Evolutionary conservation across 176 grass and related monocot genomes (phyloP).

Genomic region (Phyllostachys edulis): DNA sequence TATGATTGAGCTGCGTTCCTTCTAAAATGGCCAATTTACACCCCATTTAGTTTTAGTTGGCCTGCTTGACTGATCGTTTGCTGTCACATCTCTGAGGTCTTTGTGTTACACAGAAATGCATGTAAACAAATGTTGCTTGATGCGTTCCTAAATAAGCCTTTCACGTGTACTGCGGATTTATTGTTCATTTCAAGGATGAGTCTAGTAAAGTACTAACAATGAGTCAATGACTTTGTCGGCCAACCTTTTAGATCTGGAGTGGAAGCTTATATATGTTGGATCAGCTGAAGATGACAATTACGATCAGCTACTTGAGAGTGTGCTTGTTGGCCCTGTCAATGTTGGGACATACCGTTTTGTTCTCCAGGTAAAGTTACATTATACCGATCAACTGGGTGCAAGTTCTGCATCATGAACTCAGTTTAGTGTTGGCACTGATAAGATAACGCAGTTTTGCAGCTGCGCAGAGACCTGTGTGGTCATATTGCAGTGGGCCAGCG

Average conservation of each 20-base stretch:
- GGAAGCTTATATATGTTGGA: conserved; percentile 93
- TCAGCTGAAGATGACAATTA: conserved; percentile 97
- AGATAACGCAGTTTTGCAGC: not conserved
- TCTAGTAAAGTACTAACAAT: not conserved
- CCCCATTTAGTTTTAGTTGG: not conserved
- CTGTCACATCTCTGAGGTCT: not conserved
- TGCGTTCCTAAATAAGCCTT: too few relatives aligned
- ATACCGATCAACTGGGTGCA: not conserved
- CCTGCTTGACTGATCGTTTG: not conserved
- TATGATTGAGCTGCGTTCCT: not conserved
- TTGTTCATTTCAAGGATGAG: not conserved
- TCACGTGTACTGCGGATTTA: not conserved
- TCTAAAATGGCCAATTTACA: not conserved
- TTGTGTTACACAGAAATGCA: too few relatives aligned
- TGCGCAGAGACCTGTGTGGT: not conserved
- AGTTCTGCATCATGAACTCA: not conserved
- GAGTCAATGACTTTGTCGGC: not conserved
- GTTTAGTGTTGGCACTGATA: not conserved
- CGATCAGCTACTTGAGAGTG: conserved; percentile 90
- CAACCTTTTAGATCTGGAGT: conserved; percentile 62
- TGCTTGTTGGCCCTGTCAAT: conserved; percentile 93
- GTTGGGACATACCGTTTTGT: conserved; percentile 96
- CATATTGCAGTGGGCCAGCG: not conserved
- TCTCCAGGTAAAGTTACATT: conserved; percentile 65
- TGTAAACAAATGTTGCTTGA: too few relatives aligned